Evolutionary conservation across 2,329 filamentous ascomycete species (phyloP), one percentile per base, ranked within the genome.

Genomic region (Calonectria leucothoes): DNA sequence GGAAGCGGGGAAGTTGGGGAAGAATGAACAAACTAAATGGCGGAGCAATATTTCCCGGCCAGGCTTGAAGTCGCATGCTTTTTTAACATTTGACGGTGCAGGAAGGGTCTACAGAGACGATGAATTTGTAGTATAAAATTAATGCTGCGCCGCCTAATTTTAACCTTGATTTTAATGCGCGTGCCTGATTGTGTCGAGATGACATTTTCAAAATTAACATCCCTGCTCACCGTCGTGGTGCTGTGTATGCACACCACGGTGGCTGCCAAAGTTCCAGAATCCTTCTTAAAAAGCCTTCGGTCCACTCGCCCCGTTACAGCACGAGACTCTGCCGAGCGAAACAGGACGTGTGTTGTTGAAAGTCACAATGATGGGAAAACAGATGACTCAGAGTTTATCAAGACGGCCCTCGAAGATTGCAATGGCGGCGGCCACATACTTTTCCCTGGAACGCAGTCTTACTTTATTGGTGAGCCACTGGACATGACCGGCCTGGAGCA

Each of bases 11-110:
- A 64, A 64, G 59, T 29, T 64, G 37, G 59, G 59, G 59, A 29
- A 64, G 20, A 20, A 48, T 33, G 11, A 39, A 11, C 20, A 48
- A 31, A 17, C 25, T 31, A 45, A 63, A 64, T 31, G 37, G 15
- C 59, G 59, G 59, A 64, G 59, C 37, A 48, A 64, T 23, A 64
- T 64, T 64, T 64, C 59, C 59, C 59, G 59, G 29, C 39, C 39
- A 64, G 17, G 33, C n/a, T 45, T 23, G 27, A 64, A 15, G 25
- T 15, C 12, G n/a, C 27, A 23, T n/a, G 39, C 27, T 31, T 20
- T 20, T 5, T 48, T 23, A 17, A 33, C 17, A 23, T 17, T 29
- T 27, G n/a, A n/a, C n/a, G 48, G 39, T 20, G 59, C 27, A 37
- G 23, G 11, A 48, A 6, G 17, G 17, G 11, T 42, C 37, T 33